Base-by-base conservation (phyloP, 2,329 filamentous ascomycete genomes). In the Colletotrichum sp. region DNA sequence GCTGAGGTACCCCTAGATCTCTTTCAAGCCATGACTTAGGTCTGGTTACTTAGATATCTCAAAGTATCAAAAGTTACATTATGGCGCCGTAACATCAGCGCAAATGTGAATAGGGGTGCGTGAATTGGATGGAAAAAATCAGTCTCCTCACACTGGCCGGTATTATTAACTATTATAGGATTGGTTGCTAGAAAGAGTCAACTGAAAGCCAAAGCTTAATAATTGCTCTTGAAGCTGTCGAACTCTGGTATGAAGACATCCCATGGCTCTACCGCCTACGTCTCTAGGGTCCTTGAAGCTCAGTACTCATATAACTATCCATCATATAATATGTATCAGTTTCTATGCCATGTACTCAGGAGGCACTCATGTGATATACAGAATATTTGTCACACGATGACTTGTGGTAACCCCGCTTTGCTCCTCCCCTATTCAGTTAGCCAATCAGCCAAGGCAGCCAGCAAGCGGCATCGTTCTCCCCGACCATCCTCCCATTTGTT, bases 401-500 rank as follows among this genome's bases (percentile, higher is more conserved):
- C n/a, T 21, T 21, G 10, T 21, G 43, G n/a, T 13, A 21, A 52
- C 4, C 10, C 12, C n/a, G 43, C 43, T 24, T 52, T 52, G 3
- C n/a, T 21, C n/a, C 0, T 52, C 12, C n/a, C n/a, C n/a, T 52
- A 58, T 7, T 69, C 70, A 12, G 36, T 6, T 2, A 73, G 5
- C 70, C 70, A 69, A 21, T 21, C 12, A 15, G 55, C 10, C 36
- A 73, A 15, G 10, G 56, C 32, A 18, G 71, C 66, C 21, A 74
- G 24, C 34, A 71, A 10, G 6, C 34, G 28, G 30, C 71, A 74
- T 21, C 67, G 67, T 26, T 71, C 30, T 8, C 71, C 71, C 21
- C 71, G 66, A 9, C 71, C 71, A 24, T 74, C 71, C 26, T 74
- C 71, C 67, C 71, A 74, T 5, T 9, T 30, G 28, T 74, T 34